These are phyloP conservation scores for Dactylellina parvicollis DNA, from an alignment of 2,329 filamentous ascomycete genomes.

Conservation along the genomic window DNA sequence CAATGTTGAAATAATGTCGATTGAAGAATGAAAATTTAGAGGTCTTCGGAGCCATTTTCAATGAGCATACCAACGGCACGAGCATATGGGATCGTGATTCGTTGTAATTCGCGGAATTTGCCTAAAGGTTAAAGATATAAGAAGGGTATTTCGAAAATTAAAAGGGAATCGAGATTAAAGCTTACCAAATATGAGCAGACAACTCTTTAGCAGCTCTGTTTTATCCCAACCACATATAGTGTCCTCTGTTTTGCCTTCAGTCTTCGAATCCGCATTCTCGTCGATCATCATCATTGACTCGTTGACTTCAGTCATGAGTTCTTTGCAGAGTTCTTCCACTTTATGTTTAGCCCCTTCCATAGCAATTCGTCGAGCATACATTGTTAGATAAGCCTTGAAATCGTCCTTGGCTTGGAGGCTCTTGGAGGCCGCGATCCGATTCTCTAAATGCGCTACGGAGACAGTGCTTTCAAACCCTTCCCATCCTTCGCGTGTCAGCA, in stretches of 20 bases:
- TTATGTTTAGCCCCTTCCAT: conserved; percentile 87
- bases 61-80: conserved; percentile 75
- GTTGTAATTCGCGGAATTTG: conserved; percentile 93
- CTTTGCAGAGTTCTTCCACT: conserved; percentile 89
- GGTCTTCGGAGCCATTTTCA: conserved; percentile 45
- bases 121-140: conserved; percentile 67
- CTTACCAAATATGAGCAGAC: conserved; percentile 90
- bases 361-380: conserved; percentile 96
- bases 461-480: conserved; percentile 91
- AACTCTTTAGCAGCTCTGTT: conserved; percentile 85
- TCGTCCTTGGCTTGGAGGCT: conserved; percentile 87
- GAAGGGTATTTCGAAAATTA: conserved; percentile 58
- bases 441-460: conserved; percentile 93
- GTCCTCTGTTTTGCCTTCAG: conserved; percentile 64
- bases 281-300: conserved; percentile 68
- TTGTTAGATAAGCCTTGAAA: conserved; percentile 92
- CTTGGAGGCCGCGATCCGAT: conserved; percentile 87
- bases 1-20: not conserved
- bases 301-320: conserved; percentile 77
- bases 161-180: conserved; percentile 55
- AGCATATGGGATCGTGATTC: conserved; percentile 94
- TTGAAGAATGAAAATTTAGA: conserved; percentile 4
- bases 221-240: conserved; percentile 92
- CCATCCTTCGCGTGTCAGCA: conserved; percentile 88
- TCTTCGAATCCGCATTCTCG: conserved; percentile 60